phyloP scores from a whole-genome alignment of 352 stramenopile species.

The Phytophthora syringae region DNA sequence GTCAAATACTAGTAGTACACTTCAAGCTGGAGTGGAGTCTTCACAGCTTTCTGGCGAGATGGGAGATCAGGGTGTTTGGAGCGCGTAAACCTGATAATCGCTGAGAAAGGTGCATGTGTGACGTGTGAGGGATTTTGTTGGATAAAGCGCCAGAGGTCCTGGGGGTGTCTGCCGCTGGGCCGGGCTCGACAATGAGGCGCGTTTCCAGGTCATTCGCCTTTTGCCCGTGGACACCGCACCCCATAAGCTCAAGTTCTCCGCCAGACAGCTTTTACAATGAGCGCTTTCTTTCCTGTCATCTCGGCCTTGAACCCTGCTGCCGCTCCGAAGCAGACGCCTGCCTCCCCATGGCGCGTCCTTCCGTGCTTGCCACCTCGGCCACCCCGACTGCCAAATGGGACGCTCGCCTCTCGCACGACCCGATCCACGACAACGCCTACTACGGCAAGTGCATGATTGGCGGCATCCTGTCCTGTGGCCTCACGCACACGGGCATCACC shows the following conservation, averaged over 20 bases:
- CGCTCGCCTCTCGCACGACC: slow-evolving; percentile 76
- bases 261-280: slow-evolving; percentile 38
- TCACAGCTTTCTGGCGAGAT: not conserved
- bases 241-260: slow-evolving; percentile 16
- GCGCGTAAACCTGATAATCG: slow-evolving; percentile 17
- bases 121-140: slow-evolving; percentile 25
- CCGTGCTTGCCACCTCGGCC: slow-evolving; percentile 74
- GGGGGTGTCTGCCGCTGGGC: not conserved
- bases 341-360: slow-evolving; percentile 9
- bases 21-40: no score
- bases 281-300: slow-evolving; percentile 72
- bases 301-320: slow-evolving; percentile 55
- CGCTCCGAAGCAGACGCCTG: slow-evolving; percentile 5
- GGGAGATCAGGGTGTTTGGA: slow-evolving; percentile 18
- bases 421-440: slow-evolving; percentile 90
- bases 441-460: slow-evolving; percentile 96
- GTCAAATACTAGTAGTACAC: no score
- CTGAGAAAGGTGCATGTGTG: slow-evolving; percentile 29
- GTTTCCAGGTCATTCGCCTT: slow-evolving; percentile 22
- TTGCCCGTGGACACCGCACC: slow-evolving; percentile 26
- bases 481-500: slow-evolving; percentile 93
- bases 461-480: slow-evolving; percentile 92
- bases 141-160: slow-evolving; percentile 23
- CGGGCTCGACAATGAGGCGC: slow-evolving; percentile 13
- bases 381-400: slow-evolving; percentile 86